These are phyloP conservation scores for Geoglossum cookeanum DNA, from an alignment of 2,329 filamentous ascomycete species.

Conservation along the genomic window DNA sequence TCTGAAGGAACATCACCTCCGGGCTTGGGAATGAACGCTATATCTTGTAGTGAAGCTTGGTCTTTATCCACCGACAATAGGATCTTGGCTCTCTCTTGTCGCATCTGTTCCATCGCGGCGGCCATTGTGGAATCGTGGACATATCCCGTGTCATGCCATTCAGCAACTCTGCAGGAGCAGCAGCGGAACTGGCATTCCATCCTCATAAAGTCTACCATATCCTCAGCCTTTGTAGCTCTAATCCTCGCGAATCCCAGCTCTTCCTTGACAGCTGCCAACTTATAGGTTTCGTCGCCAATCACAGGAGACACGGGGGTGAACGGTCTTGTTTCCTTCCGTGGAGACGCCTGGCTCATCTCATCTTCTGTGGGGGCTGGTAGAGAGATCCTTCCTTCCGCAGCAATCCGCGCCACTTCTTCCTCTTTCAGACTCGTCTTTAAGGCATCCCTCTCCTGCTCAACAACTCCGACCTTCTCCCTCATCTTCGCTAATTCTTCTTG, in stretches of 20 bases:
- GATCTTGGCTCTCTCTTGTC: background rate
- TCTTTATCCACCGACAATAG: background rate
- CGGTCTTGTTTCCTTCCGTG: constrained; percentile 22
- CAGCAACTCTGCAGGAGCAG: constrained; percentile 28
- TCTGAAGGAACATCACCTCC: background rate
- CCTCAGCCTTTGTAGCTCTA: constrained; percentile 47
- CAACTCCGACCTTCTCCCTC: constrained; percentile 40
- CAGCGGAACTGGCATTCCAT: constrained; percentile 30
- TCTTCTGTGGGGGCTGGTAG: constrained; percentile 35
- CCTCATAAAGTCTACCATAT: constrained; percentile 38
- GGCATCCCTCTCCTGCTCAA: constrained; percentile 57
- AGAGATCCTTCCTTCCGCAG: constrained; percentile 50
- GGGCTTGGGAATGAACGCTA: background rate
- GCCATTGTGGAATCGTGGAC: background rate
- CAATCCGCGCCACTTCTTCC: constrained; percentile 53
- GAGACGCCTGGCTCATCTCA: constrained; percentile 26
- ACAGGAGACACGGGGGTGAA: constrained; percentile 29
- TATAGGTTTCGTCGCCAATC: constrained; percentile 26
- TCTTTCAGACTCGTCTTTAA: constrained; percentile 53
- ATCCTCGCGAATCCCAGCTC: constrained; percentile 33
- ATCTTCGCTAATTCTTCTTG: constrained; percentile 49
- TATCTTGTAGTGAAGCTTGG: background rate
- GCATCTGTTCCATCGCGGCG: background rate
- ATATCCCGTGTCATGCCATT: constrained; percentile 14
- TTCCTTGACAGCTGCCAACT: constrained; percentile 26